phyloP scores from a whole-genome alignment of 192 early-diverging fungal genomes.

The Mortierella hygrophila region DNA sequence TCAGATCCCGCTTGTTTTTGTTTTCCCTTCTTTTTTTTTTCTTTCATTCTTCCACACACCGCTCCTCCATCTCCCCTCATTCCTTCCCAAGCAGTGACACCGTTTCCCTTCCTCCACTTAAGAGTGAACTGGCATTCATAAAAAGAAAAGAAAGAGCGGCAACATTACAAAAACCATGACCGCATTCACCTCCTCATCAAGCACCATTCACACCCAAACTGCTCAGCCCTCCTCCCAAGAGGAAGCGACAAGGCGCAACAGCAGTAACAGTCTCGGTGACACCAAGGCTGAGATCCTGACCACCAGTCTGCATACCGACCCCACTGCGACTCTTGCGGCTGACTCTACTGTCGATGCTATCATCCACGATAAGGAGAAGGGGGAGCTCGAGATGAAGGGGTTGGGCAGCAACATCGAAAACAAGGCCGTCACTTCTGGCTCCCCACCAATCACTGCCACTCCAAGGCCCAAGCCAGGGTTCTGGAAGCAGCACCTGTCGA shows the following conservation, averaged over 20 bases:
- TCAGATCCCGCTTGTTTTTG: not conserved
- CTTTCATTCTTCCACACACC: not conserved
- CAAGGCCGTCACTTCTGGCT: not conserved
- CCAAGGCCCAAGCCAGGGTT: slow-evolving; percentile 9
- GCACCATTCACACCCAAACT: slow-evolving; percentile 16
- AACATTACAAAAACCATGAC: not conserved
- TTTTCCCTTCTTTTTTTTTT: not conserved
- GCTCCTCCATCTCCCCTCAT: not conserved
- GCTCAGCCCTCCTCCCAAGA: not conserved
- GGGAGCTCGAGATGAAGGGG: not conserved
- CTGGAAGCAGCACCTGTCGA: slow-evolving; percentile 28
- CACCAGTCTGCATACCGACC: slow-evolving; percentile 18
- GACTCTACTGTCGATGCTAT: not conserved
- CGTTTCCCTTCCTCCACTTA: too few relatives aligned
- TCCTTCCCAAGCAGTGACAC: not conserved
- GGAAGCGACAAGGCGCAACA: not conserved
- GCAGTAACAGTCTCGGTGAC: not conserved
- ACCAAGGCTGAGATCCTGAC: not conserved
- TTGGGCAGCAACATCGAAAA: not conserved
- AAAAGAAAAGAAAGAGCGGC: not conserved
- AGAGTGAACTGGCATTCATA: not conserved
- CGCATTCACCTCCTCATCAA: slow-evolving; percentile 5
- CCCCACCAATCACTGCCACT: not conserved
- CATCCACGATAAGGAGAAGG: not conserved
- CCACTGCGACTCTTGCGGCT: slow-evolving; percentile 6